Conservation (phyloP, 495 filamentous ascomycete species). For the Penicillium subrubescens region DNA sequence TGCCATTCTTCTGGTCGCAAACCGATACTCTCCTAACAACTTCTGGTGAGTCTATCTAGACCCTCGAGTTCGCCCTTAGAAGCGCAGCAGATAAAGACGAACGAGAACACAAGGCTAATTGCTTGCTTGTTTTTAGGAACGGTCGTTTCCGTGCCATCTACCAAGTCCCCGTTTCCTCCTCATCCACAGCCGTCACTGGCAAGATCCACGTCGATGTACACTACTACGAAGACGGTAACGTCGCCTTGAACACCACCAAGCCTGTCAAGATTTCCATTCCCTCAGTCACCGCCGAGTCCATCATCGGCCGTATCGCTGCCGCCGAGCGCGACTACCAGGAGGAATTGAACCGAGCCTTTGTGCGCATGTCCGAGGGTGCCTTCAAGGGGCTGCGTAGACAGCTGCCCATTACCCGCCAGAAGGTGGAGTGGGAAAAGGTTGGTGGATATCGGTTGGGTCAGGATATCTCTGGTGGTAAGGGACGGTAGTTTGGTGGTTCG, state of each 20-base stretch:
- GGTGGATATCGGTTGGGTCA: conserved; percentile 86
- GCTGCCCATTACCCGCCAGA: conserved; percentile 94
- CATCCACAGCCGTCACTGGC: conserved; percentile 47
- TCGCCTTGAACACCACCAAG: conserved; percentile 85
- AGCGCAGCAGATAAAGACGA: too few species aligned
- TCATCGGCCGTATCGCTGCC: conserved; percentile 72
- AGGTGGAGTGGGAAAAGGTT: conserved; percentile 99
- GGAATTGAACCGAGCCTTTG: conserved; percentile 89
- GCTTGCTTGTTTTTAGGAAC: conserved; percentile 60
- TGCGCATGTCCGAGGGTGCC: conserved; percentile 82
- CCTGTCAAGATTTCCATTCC: conserved; percentile 61
- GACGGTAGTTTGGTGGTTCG: conserved; percentile 35
- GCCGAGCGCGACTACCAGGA: conserved; percentile 94
- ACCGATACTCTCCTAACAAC: conserved; percentile 96
- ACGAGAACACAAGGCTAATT: conserved; percentile 9
- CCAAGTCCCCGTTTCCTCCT: conserved; percentile 63
- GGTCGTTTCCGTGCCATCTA: conserved; percentile 93
- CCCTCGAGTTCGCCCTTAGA: background rate
- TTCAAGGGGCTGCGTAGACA: conserved; percentile 94
- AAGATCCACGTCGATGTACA: conserved; percentile 70
- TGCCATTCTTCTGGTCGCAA: conserved; percentile 83
- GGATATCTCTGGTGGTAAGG: conserved; percentile 57
- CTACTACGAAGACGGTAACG: conserved; percentile 99
- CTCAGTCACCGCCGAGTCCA: conserved; percentile 62
- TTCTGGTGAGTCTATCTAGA: conserved; percentile 70